A percentile compares a stretch with the other conserved stretches of the same genome.
phyloP scores from a whole-genome alignment of 2,329 filamentous ascomycete genomes.

The Bipolaris victoriae region DNA sequence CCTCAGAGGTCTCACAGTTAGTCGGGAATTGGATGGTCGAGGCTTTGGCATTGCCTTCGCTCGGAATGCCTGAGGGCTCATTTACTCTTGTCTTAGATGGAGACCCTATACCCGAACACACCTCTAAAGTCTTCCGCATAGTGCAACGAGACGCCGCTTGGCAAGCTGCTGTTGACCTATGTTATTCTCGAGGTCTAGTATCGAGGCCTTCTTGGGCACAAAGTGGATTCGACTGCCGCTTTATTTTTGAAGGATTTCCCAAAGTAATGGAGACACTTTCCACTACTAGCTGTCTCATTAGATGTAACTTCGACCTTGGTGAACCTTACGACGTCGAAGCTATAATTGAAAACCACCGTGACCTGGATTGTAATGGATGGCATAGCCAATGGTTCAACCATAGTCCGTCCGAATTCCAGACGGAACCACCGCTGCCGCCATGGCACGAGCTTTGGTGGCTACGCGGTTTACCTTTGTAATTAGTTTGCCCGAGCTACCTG shows the following conservation, averaged over 20 bases:
- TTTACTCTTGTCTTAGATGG: constrained; percentile 17
- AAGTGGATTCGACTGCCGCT: not conserved
- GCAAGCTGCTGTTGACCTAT: not conserved
- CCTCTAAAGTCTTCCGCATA: not conserved
- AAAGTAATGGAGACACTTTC: not conserved
- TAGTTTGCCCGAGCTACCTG: not conserved
- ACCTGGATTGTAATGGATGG: not conserved
- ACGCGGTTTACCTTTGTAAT: not conserved
- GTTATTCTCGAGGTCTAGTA: not conserved
- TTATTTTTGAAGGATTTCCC: not conserved
- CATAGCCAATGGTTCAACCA: not conserved
- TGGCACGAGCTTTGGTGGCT: not conserved
- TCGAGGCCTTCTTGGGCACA: not conserved
- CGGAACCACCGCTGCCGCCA: not conserved
- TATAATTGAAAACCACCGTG: not conserved
- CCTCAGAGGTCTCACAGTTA: not conserved
- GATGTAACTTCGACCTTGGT: not conserved
- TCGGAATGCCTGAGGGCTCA: constrained; percentile 15
- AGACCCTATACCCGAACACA: not conserved
- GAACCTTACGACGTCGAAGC: not conserved
- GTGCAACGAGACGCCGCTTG: not conserved
- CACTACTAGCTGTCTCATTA: not conserved
- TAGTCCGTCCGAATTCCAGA: not conserved
- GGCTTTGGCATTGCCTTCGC: not conserved
- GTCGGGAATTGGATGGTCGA: constrained; percentile 13